These are phyloP conservation scores for Starmerella floricola DNA, from an alignment of 805 yeast genomes.

Conservation along the genomic window DNA sequence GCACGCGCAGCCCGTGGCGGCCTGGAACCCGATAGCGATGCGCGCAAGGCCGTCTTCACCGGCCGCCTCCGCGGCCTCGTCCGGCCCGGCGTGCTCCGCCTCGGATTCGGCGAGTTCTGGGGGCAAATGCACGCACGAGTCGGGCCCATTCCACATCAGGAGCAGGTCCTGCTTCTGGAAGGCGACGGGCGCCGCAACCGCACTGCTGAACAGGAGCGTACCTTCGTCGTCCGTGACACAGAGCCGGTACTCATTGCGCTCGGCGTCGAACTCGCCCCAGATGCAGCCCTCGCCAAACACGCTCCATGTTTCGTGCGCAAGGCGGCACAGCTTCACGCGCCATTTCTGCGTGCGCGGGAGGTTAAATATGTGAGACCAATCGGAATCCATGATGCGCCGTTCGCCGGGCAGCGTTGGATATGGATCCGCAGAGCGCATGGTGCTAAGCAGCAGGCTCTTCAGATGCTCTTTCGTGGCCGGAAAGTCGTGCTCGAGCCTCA, in stretches of 20 bases:
- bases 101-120: slow-evolving; percentile 26
- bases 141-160: slow-evolving; percentile 79
- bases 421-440: no score
- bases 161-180: slow-evolving; percentile 89
- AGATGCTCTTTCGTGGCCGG: no score
- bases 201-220: slow-evolving; percentile 50
- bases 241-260: slow-evolving; percentile 35
- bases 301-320: slow-evolving; percentile 73
- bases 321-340: slow-evolving; percentile 80
- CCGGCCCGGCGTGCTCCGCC: slow-evolving; percentile 18
- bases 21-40: slow-evolving; percentile 88
- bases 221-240: slow-evolving; percentile 52
- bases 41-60: slow-evolving; percentile 22
- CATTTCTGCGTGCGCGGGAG: slow-evolving; percentile 39
- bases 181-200: slow-evolving; percentile 61
- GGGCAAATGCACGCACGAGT: no score
- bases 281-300: slow-evolving; percentile 91
- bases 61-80: neutral
- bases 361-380: slow-evolving; percentile 29
- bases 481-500: no score
- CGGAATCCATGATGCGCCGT: slow-evolving; percentile 5
- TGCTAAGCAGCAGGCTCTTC: no score
- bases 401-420: no score
- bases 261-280: slow-evolving; percentile 46
- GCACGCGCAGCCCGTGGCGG: slow-evolving; percentile 74